Conservation (phyloP, 495 filamentous ascomycete species). For the Durotheca rogersii region DNA sequence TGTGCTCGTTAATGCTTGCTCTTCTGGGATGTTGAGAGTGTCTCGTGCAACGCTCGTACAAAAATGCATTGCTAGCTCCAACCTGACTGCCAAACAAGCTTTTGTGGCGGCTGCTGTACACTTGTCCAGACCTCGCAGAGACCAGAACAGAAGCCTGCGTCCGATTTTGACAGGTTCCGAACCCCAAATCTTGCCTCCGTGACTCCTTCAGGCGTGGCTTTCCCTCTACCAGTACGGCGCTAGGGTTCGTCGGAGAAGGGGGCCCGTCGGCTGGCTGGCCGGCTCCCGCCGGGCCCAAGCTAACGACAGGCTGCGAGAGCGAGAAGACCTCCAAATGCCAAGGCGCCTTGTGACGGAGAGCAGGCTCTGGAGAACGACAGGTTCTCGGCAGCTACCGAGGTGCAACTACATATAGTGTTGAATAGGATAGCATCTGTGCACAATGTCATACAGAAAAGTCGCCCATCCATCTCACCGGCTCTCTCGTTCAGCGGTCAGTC, state of each 20-base stretch:
- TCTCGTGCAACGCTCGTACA: slow-evolving; percentile 32
- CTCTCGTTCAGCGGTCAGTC: neutral
- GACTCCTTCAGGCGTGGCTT: slow-evolving; percentile 17
- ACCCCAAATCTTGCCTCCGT: slow-evolving; percentile 24
- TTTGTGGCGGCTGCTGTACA: slow-evolving; percentile 28
- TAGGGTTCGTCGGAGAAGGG: neutral
- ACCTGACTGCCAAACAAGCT: slow-evolving; percentile 27
- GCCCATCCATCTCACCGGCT: neutral
- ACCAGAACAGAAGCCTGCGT: slow-evolving; percentile 27
- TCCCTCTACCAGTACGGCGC: slow-evolving; percentile 1
- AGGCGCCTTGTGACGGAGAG: neutral
- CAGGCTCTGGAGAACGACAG: neutral
- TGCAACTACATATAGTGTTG: slow-evolving; percentile 8
- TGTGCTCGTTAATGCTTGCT: slow-evolving; percentile 45
- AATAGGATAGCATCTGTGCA: slow-evolving; percentile 4
- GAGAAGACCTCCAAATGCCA: neutral
- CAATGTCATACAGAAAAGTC: slow-evolving; percentile 6
- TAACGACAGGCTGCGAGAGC: neutral
- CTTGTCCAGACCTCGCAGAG: slow-evolving; percentile 17
- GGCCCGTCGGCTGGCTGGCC: no score
- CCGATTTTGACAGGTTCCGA: slow-evolving; percentile 31
- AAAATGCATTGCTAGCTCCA: slow-evolving; percentile 24
- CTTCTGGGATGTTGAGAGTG: slow-evolving; percentile 35
- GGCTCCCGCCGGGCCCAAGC: neutral
- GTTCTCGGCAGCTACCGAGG: neutral